Evolutionary conservation across 192 early-diverging fungal genomes (phyloP).

Genomic region (Rhizophagus prolifer): DNA sequence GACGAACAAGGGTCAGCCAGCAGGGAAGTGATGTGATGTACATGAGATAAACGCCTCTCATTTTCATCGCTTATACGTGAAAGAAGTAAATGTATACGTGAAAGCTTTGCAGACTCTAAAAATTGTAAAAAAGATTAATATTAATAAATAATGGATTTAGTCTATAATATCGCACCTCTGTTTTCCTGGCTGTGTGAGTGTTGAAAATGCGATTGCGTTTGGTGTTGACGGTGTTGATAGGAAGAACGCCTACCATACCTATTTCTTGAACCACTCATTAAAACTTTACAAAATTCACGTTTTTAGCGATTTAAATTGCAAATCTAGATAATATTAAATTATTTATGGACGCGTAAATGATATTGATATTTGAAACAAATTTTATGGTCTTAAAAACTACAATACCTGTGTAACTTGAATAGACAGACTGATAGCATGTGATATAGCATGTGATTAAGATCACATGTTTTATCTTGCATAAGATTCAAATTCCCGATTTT

Average conservation of each 20-base stretch:
- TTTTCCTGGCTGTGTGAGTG: not conserved
- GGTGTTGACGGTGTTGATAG: conserved; percentile 8
- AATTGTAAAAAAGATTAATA: not conserved
- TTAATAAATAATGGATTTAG: no score
- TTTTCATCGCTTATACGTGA: conserved; percentile 25
- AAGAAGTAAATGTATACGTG: conserved; percentile 11
- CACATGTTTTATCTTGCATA: no score
- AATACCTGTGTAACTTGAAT: no score
- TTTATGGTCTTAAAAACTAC: no score
- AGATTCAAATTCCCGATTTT: no score
- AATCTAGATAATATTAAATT: no score
- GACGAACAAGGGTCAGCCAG: conserved; percentile 3
- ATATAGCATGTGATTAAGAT: no score
- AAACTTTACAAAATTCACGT: not conserved
- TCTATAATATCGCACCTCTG: not conserved
- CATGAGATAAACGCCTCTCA: not conserved
- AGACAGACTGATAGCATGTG: no score
- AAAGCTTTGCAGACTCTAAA: conserved; percentile 18
- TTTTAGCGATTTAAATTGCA: no score
- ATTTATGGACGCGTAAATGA: no score
- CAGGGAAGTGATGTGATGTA: conserved; percentile 2
- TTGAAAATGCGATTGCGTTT: not conserved
- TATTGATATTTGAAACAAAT: no score
- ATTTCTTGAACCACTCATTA: conserved; percentile 24
- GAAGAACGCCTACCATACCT: not conserved